These are phyloP conservation scores for Flaveria brownii DNA, from an alignment of 129 eudicot species.

Conservation along the genomic window DNA sequence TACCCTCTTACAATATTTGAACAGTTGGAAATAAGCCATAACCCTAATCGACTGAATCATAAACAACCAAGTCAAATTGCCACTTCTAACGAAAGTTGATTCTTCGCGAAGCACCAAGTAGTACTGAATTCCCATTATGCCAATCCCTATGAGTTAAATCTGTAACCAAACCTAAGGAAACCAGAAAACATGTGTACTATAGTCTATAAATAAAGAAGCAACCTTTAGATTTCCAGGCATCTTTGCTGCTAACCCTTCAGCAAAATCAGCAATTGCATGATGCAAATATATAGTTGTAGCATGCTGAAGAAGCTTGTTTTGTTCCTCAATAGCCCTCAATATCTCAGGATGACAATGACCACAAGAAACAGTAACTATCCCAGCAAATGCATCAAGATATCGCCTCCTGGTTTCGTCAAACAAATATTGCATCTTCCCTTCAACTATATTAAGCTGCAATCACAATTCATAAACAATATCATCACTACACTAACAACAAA, in stretches of 20 bases:
- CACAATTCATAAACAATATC: constrained; percentile 6
- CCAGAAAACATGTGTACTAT: neutral
- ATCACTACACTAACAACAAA: neutral
- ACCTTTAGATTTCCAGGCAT: constrained; percentile 99
- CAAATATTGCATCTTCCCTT: constrained; percentile 98
- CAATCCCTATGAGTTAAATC: neutral
- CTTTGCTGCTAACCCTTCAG: constrained; percentile 89
- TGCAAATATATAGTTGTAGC: constrained; percentile 95
- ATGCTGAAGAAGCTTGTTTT: constrained; percentile 93
- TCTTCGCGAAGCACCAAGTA: constrained; percentile 2
- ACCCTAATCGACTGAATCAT: neutral
- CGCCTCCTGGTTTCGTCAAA: constrained; percentile 84
- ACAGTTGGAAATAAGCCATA: neutral
- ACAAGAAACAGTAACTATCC: constrained; percentile 97
- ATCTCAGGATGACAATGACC: constrained; percentile 97
- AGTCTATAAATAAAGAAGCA: neutral
- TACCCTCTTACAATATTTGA: neutral
- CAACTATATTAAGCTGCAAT: constrained; percentile 84
- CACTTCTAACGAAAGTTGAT: neutral
- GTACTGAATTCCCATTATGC: neutral
- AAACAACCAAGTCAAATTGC: neutral
- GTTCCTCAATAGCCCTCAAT: constrained; percentile 68
- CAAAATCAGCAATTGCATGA: constrained; percentile 96
- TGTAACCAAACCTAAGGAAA: neutral
- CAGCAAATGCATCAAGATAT: constrained; percentile 97